These are phyloP conservation scores for Phytophthora quininea DNA, from an alignment of 352 stramenopile species.

Conservation along the genomic window DNA sequence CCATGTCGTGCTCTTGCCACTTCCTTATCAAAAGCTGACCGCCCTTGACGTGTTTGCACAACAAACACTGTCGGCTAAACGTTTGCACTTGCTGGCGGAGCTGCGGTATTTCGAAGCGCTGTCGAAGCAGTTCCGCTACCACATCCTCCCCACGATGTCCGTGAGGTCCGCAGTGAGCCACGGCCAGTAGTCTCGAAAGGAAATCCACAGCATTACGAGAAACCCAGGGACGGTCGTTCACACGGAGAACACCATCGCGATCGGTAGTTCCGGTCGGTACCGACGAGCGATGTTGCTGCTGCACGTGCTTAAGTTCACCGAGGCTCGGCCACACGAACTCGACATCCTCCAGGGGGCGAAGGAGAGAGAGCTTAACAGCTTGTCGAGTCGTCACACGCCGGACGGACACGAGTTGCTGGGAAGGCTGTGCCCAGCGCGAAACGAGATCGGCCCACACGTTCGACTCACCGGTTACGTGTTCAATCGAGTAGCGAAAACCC, in stretches of 20 bases:
- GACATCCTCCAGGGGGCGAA: not conserved
- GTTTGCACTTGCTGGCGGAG: not conserved
- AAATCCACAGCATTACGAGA: not conserved
- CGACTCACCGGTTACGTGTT: constrained; percentile 8
- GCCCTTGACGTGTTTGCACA: constrained; percentile 7
- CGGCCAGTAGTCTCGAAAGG: not conserved
- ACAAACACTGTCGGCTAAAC: not conserved
- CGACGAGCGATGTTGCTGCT: not conserved
- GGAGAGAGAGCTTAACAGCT: not conserved
- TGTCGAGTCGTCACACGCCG: not conserved
- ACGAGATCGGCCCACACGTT: constrained; percentile 10
- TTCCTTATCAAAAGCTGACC: not conserved
- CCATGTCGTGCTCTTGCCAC: not conserved
- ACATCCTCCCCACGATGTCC: constrained; percentile 1
- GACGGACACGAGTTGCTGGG: not conserved
- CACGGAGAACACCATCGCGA: not conserved
- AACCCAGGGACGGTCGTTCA: not conserved
- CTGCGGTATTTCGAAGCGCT: not conserved
- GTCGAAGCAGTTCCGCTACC: not conserved
- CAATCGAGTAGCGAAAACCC: constrained; percentile 16
- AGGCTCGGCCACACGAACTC: too few species aligned
- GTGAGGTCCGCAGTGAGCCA: constrained; percentile 4
- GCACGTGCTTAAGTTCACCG: not conserved
- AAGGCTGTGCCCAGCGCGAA: not conserved
- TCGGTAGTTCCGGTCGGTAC: not conserved